phyloP scores from a whole-genome alignment of 75 land plant genomes.

The Chamaecyparis obtusa region DNA sequence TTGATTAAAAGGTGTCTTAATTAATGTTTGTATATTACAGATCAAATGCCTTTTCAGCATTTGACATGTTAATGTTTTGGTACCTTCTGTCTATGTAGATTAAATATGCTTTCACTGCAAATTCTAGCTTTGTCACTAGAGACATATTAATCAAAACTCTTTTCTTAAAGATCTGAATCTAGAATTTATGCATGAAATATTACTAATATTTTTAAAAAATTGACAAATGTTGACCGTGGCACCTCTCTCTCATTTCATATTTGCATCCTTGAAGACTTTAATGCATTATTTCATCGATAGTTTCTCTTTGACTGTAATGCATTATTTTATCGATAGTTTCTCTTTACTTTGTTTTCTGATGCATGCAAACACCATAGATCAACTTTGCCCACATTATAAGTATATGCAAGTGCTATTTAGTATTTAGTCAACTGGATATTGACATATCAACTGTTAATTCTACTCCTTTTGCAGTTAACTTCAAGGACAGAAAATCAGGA shows the following conservation, averaged over 20 bases:
- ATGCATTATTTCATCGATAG: neutral
- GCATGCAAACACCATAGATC: neutral
- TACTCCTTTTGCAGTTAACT: constrained; percentile 3
- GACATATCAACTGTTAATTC: neutral
- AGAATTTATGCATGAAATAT: neutral
- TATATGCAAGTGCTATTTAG: neutral
- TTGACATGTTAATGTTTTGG: neutral
- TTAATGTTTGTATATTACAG: neutral
- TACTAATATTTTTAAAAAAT: neutral
- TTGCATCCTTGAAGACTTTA: neutral
- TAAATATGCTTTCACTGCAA: neutral
- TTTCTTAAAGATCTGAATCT: neutral
- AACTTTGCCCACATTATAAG: neutral
- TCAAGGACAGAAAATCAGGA: constrained; percentile 6
- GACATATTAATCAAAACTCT: neutral
- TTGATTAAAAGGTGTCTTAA: neutral
- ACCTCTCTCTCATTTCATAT: neutral
- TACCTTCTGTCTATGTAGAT: neutral
- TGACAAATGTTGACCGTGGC: neutral
- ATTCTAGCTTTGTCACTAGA: neutral
- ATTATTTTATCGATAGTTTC: neutral
- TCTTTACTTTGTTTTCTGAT: neutral
- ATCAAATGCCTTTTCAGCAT: neutral
- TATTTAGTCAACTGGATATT: neutral
- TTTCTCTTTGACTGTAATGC: neutral